A percentile compares a stretch with the other conserved stretches of the same genome.
These are phyloP conservation scores for Ceriops decandra DNA, from an alignment of 345 rosid species.

Conservation along the genomic window DNA sequence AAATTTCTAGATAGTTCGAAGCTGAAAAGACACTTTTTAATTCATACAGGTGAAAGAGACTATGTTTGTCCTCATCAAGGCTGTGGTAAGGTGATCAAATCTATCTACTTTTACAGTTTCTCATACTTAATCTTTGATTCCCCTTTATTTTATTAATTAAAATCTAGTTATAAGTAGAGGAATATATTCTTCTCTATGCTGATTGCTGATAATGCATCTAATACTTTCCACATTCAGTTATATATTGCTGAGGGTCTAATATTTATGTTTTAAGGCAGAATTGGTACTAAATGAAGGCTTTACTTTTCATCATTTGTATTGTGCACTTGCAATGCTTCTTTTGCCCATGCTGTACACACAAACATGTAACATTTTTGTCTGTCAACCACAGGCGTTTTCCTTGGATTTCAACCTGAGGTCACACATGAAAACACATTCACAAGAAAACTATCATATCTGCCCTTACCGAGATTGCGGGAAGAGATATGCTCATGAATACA, in stretches of 20 bases:
- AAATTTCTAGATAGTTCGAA: conserved; percentile 98
- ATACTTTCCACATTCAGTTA: background rate
- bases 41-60: conserved; percentile 89
- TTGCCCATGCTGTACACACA: conserved; percentile 3
- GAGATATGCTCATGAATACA: conserved; percentile 98
- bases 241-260: background rate
- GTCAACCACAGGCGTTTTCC: conserved; percentile 80
- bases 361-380: background rate
- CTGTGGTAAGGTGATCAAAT: conserved; percentile 84
- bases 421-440: conserved; percentile 98
- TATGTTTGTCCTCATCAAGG: conserved; percentile 91
- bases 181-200: background rate
- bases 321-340: background rate
- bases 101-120: conserved; percentile 10
- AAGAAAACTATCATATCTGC: conserved; percentile 94
- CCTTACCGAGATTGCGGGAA: conserved; percentile 90
- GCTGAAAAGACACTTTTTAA: conserved; percentile 88
- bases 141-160: background rate
- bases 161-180: background rate
- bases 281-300: background rate
- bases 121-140: background rate
- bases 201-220: background rate
- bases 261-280: background rate
- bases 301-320: background rate
- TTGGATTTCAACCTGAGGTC: conserved; percentile 95